Base-by-base conservation (phyloP, 441 rosid species). In the Eruca vesicaria region DNA sequence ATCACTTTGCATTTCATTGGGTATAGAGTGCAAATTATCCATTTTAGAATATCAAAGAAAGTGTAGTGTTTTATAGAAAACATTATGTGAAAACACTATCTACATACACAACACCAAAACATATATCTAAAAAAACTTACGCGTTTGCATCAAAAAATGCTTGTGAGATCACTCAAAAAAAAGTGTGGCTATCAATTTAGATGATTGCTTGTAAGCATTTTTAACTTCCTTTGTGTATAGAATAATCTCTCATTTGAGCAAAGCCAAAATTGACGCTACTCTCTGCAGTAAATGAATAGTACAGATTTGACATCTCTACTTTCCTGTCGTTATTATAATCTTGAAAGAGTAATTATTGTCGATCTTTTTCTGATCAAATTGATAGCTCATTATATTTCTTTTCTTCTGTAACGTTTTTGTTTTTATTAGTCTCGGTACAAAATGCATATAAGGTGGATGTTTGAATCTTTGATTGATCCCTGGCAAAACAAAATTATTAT, bases 341-440 rank as follows among this genome's bases (percentile, higher is more conserved):
- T 60, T 6, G 6, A 1, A 55, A 53, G 38, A 62, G 74, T 76
- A 20, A 76, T 61, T 75, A 68, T 20, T 61, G 56, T 68, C 33
- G n/a, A 62, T n/a, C 9, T 36, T 68, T 68, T 75, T 68, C 28
- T 75, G 50, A 75, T 18, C 32, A 67, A 50, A 75, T 12, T 36
- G 45, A 36, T 43, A 14, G 50, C 50, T 59, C 55, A 57, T 66
- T 59, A 11, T 74, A 50, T 66, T 45, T 45, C 43, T 64, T 53
- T 12, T 21, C 53, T 63, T 19, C 66, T 41, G 33, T 56, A 8
- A 41, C 1, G 20, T 31, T 26, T 65, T 53, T 19, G n/a, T 32
- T 61, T 60, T 6, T 10, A 9, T 23, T 15, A 9, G 58, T 41
- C 11, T 59, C 15, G 36, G 18, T 6, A 72, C 14, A 19, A 61